phyloP scores from a whole-genome alignment of 2,329 filamentous ascomycete species.

The Sporothrix phasma region DNA sequence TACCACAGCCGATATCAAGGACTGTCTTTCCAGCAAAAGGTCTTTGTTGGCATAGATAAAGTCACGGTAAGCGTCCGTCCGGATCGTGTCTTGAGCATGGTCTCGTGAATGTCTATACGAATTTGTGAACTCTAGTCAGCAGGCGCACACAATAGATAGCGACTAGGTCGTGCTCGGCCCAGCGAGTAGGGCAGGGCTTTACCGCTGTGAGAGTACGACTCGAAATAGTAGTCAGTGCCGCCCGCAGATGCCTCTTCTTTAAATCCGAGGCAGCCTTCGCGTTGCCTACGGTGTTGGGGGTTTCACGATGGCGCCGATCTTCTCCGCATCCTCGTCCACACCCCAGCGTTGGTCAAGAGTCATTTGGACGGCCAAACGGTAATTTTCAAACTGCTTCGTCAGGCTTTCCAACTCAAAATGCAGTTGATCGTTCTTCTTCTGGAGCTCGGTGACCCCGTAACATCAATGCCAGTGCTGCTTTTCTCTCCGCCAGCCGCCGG shows the following conservation, averaged over 20 bases:
- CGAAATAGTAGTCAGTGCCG: slow-evolving; percentile 41
- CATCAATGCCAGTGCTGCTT: background rate
- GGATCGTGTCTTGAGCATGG: slow-evolving; percentile 87
- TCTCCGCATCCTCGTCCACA: slow-evolving; percentile 34
- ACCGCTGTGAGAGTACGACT: slow-evolving; percentile 56
- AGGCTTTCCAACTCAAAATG: slow-evolving; percentile 52
- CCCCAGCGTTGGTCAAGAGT: slow-evolving; percentile 58
- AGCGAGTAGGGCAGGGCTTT: slow-evolving; percentile 20
- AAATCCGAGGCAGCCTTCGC: slow-evolving; percentile 12
- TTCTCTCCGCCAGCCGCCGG: slow-evolving; percentile 28
- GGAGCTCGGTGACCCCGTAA: slow-evolving; percentile 22
- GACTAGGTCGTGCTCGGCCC: background rate
- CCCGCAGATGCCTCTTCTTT: slow-evolving; percentile 25
- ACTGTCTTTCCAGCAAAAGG: slow-evolving; percentile 74
- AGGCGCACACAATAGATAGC: background rate
- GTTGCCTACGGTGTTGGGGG: background rate
- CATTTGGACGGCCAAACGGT: slow-evolving; percentile 54
- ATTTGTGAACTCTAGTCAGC: background rate
- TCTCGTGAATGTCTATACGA: slow-evolving; percentile 71
- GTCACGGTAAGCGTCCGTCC: slow-evolving; percentile 86
- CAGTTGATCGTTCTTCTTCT: slow-evolving; percentile 44
- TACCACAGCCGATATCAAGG: slow-evolving; percentile 82
- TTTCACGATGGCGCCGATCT: slow-evolving; percentile 19
- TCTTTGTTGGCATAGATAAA: slow-evolving; percentile 90
- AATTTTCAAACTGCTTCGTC: slow-evolving; percentile 53